A percentile compares a stretch with the other conserved stretches of the same genome.
Evolutionary conservation across 768 basidiomycete genomes (phyloP).

Genomic region (Termitomyces sp.): DNA sequence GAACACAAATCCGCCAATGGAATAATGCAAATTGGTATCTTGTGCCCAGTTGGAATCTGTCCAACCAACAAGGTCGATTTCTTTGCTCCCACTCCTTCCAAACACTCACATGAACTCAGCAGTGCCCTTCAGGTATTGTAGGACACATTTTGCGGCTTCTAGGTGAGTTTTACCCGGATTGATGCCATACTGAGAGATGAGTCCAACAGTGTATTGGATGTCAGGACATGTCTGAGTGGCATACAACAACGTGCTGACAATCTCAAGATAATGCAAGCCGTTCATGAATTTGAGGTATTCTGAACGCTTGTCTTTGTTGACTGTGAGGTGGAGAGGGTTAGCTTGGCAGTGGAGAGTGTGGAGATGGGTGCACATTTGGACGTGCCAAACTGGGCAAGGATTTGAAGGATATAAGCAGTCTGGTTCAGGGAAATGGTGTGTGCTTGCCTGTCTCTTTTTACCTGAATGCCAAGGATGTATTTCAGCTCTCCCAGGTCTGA

Average conservation of each 20-base stretch:
- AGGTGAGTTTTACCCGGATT: too few species aligned
- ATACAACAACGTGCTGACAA: neutral
- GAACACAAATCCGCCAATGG: neutral
- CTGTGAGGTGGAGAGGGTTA: neutral
- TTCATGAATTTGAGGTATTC: neutral
- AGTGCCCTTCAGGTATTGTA: too few species aligned
- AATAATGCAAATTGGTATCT: neutral
- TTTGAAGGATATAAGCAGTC: neutral
- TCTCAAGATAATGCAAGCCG: neutral
- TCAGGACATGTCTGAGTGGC: neutral
- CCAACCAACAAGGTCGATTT: neutral
- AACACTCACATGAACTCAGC: too few species aligned
- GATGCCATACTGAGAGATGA: too few species aligned
- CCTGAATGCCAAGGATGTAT: too few species aligned
- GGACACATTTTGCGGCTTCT: too few species aligned
- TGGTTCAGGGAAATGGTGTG: constrained; percentile 1
- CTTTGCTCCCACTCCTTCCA: constrained; percentile 1
- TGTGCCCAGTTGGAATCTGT: too few species aligned
- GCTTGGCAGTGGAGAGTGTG: neutral
- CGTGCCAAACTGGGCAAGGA: neutral
- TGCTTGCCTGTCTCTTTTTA: neutral
- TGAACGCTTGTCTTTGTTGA: neutral
- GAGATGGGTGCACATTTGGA: neutral
- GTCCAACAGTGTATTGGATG: too few species aligned
- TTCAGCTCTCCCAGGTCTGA: neutral